Conservation (phyloP, 306 rosid genomes). For the Hippophae rhamnoides region DNA sequence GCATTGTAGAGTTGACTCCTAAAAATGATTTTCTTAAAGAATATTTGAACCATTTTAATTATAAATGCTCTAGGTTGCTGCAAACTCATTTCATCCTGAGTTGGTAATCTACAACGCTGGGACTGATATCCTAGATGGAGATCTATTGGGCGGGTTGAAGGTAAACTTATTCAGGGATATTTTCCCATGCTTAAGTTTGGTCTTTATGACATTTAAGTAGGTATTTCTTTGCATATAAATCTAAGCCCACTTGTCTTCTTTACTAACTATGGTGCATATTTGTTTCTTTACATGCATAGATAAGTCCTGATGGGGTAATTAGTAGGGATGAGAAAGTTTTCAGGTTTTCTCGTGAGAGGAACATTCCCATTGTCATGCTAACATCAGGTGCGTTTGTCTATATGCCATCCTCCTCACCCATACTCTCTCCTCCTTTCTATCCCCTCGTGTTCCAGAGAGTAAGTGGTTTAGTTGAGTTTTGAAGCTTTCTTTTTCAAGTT, state of each 20-base stretch:
- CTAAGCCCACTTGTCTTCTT: background rate
- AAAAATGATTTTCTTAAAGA: background rate
- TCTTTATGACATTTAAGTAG: conserved; percentile 6
- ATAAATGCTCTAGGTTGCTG: conserved; percentile 44
- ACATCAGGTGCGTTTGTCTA: conserved; percentile 61
- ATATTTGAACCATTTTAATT: background rate
- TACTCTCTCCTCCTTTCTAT: background rate
- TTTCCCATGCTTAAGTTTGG: conserved; percentile 8
- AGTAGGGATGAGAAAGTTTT: conserved; percentile 86
- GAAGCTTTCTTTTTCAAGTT: background rate
- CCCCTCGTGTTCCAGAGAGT: background rate
- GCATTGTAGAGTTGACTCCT: background rate
- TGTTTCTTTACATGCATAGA: conserved; percentile 34
- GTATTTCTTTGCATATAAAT: conserved; percentile 2
- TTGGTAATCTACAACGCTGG: conserved; percentile 84
- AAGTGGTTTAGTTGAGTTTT: no score
- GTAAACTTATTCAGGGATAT: conserved; percentile 32
- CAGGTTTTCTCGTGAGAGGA: conserved; percentile 59
- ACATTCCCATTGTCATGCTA: conserved; percentile 84
- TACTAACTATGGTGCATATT: conserved; percentile 9
- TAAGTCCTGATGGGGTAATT: conserved; percentile 76
- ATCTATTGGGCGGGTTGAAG: conserved; percentile 81
- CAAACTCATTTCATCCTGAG: conserved; percentile 53
- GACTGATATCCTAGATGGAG: conserved; percentile 92
- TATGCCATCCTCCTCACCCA: conserved; percentile 5